Base-by-base conservation (phyloP, 257 asterid species). In the Rhazya stricta region DNA sequence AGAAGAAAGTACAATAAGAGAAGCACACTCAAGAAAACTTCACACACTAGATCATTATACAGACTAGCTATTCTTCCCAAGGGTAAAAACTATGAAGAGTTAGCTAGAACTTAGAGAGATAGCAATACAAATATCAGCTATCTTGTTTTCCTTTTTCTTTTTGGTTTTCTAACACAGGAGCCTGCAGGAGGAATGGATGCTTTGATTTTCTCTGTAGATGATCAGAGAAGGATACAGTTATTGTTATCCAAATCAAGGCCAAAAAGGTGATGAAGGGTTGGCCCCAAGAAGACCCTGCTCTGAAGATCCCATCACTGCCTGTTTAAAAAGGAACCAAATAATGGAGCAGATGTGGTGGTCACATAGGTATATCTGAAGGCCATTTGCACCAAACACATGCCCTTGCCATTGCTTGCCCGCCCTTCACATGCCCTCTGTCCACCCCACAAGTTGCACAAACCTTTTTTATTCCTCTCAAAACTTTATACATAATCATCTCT, bases 341-440 rank as follows among this genome's bases (percentile, higher is more conserved):
- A 75, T 80, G 74, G 69, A 62, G 73, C 29, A 63, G 36, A 67
- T 76, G 67, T 41, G 53, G 58, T 73, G 83, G 81, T 74, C 77
- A 75, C 72, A 69, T 45, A 69, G 45, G n/a, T n/a, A 58, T 71
- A 77, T 67, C 48, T 76, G 48, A 54, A 67, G 69, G 72, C 69
- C 83, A 81, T 78, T 54, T 69, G 79, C 77, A 81, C 77, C 73
- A 69, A 60, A 67, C 83, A 78, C 77, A 72, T 78, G 84, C 80
- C 77, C 69, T 58, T 73, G 58, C 67, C 77, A 76, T 74, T 72
- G 70, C 75, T 67, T 74, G 71, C 70, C 83, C 83, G 65, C 83
- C 76, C 25, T 66, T 83, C 88, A 85, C 89, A 85, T 85, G 89
- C 85, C 12, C 68, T 16, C 73, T 76, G 83, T 53, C 78, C 80